phyloP scores from a whole-genome alignment of 2,329 filamentous ascomycete genomes.

The Monilinia fructicola region DNA sequence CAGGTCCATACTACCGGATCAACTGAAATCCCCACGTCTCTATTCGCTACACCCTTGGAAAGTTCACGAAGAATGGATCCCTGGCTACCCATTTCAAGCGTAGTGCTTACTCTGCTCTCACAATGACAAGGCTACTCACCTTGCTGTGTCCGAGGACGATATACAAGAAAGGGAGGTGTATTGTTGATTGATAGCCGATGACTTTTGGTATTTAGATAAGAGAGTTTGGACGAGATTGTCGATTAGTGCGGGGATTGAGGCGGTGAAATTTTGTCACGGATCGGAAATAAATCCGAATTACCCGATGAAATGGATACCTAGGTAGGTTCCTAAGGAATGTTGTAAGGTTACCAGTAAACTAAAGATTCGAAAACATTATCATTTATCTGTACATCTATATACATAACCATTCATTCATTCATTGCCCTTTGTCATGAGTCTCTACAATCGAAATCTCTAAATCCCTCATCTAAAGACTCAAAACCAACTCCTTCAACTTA shows the following conservation, averaged over 20 bases:
- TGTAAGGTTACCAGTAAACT: too few relatives aligned
- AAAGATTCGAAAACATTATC: background rate
- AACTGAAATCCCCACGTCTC: background rate
- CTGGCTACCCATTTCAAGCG: background rate
- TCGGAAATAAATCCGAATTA: background rate
- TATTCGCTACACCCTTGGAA: background rate
- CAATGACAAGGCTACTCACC: background rate
- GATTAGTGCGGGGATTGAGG: background rate
- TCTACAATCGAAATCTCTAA: background rate
- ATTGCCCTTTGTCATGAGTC: too few relatives aligned
- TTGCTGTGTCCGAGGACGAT: background rate
- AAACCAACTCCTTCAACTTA: conserved; percentile 28
- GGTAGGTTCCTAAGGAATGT: too few relatives aligned
- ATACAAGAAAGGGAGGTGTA: background rate
- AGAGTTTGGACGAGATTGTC: background rate
- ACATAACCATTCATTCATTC: background rate
- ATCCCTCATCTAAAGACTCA: conserved; percentile 12
- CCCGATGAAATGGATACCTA: too few relatives aligned
- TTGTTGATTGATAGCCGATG: background rate
- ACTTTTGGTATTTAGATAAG: too few relatives aligned
- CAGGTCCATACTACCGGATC: background rate
- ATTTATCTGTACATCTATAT: background rate
- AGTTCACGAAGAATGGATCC: background rate
- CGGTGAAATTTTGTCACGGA: background rate
- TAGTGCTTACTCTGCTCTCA: background rate